Conservation (phyloP, 2,329 filamentous ascomycete species). For the Microsporum audouinii region DNA sequence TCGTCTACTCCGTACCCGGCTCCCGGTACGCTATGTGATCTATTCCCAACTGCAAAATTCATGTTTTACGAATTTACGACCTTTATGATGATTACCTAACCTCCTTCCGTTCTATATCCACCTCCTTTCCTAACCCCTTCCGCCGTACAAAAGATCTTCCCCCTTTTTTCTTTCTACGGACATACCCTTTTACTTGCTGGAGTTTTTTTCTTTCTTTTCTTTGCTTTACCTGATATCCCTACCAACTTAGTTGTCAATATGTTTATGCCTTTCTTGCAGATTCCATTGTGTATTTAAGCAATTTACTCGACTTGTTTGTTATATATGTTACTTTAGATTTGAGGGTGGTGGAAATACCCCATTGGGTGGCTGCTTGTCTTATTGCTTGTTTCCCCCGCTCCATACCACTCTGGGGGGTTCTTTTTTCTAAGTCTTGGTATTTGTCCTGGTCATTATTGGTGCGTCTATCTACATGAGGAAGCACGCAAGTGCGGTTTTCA, state of each 20-base stretch:
- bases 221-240: background rate
- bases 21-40: conserved; percentile 8
- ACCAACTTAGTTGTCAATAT: conserved; percentile 1
- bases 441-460: background rate
- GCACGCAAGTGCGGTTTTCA: conserved; percentile 4
- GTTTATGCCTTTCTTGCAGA: background rate
- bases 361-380: background rate
- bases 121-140: background rate
- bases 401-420: background rate
- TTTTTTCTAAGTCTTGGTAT: background rate
- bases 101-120: background rate
- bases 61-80: conserved; percentile 18
- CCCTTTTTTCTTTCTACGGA: background rate
- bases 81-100: conserved; percentile 6
- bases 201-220: background rate
- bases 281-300: background rate
- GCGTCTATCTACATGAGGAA: conserved; percentile 3
- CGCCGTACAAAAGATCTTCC: background rate
- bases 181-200: background rate
- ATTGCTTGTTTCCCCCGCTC: background rate
- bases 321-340: background rate
- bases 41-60: background rate
- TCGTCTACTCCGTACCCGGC: conserved; percentile 7
- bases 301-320: background rate
- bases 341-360: background rate